Evolutionary conservation across 306 rosid genomes (phyloP).

Genomic region (Dryas drummondii): DNA sequence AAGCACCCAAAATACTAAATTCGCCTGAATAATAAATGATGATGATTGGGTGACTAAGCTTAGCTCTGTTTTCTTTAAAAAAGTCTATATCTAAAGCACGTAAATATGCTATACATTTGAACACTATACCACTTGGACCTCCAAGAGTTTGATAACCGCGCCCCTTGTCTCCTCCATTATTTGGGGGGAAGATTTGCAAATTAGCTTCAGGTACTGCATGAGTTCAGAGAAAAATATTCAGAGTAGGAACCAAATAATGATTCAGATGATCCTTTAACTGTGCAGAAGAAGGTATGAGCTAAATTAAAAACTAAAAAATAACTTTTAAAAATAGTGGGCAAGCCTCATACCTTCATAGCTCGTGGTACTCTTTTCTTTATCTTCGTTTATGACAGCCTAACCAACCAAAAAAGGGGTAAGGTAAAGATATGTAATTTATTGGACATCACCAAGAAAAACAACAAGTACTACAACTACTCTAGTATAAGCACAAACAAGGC

Average conservation of each 20-base stretch:
- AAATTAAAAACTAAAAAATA: not conserved
- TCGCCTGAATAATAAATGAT: not conserved
- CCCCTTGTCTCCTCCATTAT: conserved; percentile 56
- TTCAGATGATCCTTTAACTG: not conserved
- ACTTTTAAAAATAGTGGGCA: not conserved
- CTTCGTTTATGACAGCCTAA: conserved; percentile 68
- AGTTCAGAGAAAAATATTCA: conserved; percentile 16
- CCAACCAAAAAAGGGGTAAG: conserved; percentile 10
- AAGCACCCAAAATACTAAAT: not conserved
- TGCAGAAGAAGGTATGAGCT: not conserved
- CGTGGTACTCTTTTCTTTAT: conserved; percentile 43
- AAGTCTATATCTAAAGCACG: not conserved
- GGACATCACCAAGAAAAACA: not conserved
- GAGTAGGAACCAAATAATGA: not conserved
- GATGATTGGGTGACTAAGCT: not conserved
- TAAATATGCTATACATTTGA: not conserved
- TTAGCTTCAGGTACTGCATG: conserved; percentile 62
- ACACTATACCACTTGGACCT: conserved; percentile 55
- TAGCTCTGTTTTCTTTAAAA: not conserved
- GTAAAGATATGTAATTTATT: not conserved
- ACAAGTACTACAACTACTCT: not conserved
- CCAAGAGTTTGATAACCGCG: conserved; percentile 72
- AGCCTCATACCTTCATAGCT: conserved; percentile 63
- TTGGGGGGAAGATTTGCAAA: conserved; percentile 85
- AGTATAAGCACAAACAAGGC: not conserved